Percentiles rank a stretch among this genome's conserved stretches.
Evolutionary conservation across 176 grass and related monocot species (phyloP).

Genomic region (Thinopyrum elongatum): DNA sequence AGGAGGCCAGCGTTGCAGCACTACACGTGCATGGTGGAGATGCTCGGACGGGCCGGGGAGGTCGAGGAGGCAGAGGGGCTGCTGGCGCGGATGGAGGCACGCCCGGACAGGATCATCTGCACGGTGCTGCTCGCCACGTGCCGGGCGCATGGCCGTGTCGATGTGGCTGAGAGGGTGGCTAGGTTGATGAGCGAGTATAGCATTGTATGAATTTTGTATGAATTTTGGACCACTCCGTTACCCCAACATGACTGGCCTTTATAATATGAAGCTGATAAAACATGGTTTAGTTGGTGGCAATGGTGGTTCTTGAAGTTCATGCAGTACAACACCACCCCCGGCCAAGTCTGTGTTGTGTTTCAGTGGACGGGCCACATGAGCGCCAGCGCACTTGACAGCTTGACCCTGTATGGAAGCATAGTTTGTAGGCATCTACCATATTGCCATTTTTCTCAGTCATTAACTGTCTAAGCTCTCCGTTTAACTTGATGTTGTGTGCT

Average conservation of each 20-base stretch:
- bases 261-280: neutral
- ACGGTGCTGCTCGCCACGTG: slow-evolving; percentile 35
- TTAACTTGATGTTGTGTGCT: too few relatives aligned
- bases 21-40: slow-evolving; percentile 75
- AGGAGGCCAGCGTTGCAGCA: slow-evolving; percentile 47
- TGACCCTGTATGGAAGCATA: neutral
- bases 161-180: slow-evolving; percentile 53
- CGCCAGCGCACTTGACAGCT: neutral
- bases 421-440: too few relatives aligned
- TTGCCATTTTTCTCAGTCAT: too few relatives aligned
- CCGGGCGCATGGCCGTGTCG: slow-evolving; percentile 38
- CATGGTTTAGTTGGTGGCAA: neutral
- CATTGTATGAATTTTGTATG: too few relatives aligned
- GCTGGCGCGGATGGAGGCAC: slow-evolving; percentile 40
- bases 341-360: neutral
- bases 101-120: slow-evolving; percentile 52
- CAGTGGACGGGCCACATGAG: neutral
- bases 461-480: too few relatives aligned
- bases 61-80: slow-evolving; percentile 63
- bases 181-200: slow-evolving; percentile 5
- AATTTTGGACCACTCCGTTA: neutral
- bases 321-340: neutral
- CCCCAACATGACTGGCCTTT: neutral
- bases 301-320: slow-evolving; percentile 8
- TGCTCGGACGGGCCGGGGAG: slow-evolving; percentile 41